A percentile compares a stretch with the other conserved stretches of the same genome.
Evolutionary conservation across 2,329 filamentous ascomycete genomes (phyloP).

Genomic region (Colletotrichum siamense): DNA sequence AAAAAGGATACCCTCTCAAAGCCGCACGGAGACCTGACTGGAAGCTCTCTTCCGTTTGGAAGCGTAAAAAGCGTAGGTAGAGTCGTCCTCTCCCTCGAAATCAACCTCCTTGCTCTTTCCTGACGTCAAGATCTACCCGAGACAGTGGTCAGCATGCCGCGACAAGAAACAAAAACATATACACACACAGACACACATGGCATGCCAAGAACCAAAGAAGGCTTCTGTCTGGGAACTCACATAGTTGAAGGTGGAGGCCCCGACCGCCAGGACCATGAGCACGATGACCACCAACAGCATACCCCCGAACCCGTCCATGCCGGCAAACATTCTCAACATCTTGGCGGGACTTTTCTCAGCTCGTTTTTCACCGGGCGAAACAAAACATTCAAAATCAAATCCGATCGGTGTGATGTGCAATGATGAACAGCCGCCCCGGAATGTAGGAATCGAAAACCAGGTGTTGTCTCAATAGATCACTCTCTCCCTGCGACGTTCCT

Average conservation of each 20-base stretch:
- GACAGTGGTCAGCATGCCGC: not conserved
- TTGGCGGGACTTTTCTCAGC: not conserved
- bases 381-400: not conserved
- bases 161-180: not conserved
- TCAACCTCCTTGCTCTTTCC: constrained; percentile 7
- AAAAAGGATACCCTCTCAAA: not conserved
- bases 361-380: not conserved
- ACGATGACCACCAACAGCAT: constrained; percentile 16
- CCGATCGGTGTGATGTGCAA: not conserved
- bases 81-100: constrained; percentile 17
- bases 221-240: not conserved
- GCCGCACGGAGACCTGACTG: constrained; percentile 11
- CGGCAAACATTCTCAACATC: constrained; percentile 21
- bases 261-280: constrained; percentile 17
- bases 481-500: not conserved
- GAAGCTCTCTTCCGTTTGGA: constrained; percentile 16
- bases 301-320: constrained; percentile 4
- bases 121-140: constrained; percentile 16
- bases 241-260: constrained; percentile 18
- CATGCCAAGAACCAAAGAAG: not conserved
- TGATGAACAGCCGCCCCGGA: not conserved
- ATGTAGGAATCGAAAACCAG: not conserved
- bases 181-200: not conserved
- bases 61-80: constrained; percentile 22
- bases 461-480: not conserved